A percentile compares a stretch with the other conserved stretches of the same genome.
phyloP scores from a whole-genome alignment of 352 stramenopile species.

The Globisporangium perplexum region DNA sequence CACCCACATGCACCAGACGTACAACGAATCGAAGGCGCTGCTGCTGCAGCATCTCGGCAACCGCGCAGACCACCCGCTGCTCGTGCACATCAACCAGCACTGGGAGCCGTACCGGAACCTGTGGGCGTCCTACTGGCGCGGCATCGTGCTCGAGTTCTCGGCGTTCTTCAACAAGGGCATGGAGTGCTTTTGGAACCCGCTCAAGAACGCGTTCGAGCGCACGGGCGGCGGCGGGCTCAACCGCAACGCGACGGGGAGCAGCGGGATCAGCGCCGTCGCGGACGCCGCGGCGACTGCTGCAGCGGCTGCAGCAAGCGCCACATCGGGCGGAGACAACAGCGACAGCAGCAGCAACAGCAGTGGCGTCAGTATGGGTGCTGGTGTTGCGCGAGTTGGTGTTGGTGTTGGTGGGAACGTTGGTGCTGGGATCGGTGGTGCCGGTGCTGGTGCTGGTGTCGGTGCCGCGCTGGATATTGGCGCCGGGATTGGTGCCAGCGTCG shows the following conservation, averaged over 20 bases:
- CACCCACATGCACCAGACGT: slow-evolving; percentile 39
- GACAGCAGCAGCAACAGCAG: neutral
- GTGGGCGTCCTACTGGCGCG: slow-evolving; percentile 56
- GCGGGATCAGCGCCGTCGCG: slow-evolving; percentile 4
- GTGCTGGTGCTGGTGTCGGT: neutral
- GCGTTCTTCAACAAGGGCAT: slow-evolving; percentile 58
- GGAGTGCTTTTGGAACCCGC: slow-evolving; percentile 55
- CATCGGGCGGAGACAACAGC: neutral
- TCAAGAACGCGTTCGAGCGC: slow-evolving; percentile 53
- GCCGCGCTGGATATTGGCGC: neutral
- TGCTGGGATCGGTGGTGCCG: neutral
- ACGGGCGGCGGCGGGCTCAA: slow-evolving; percentile 13
- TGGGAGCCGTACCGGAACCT: slow-evolving; percentile 60
- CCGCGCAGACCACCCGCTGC: slow-evolving; percentile 29
- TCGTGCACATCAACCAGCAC: slow-evolving; percentile 41
- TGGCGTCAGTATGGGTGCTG: neutral
- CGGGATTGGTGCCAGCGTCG: neutral
- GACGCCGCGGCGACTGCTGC: slow-evolving; percentile 6
- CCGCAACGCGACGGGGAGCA: slow-evolving; percentile 8
- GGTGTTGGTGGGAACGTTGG: neutral
- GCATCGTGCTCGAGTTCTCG: slow-evolving; percentile 58
- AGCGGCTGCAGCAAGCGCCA: neutral
- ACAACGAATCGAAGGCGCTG: slow-evolving; percentile 41
- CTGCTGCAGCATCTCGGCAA: slow-evolving; percentile 33
- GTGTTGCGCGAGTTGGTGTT: neutral